Conservation (phyloP, 768 basidiomycete species). For the Mycena sanguinolenta region DNA sequence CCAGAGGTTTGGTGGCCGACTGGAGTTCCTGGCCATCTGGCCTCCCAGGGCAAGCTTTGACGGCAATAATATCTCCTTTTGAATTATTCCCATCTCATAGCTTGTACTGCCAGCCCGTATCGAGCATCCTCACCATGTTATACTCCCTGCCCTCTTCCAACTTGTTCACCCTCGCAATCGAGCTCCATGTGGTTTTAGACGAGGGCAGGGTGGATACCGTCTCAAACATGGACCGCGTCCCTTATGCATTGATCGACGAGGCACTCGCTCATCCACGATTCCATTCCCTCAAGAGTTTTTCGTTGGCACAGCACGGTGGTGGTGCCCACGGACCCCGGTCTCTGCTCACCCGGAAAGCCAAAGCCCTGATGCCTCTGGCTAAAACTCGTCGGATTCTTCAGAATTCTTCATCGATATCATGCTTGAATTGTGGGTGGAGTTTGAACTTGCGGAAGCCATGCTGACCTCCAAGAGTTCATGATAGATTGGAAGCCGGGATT, state of each 20-base stretch:
- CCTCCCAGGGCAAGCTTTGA: neutral
- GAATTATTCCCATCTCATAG: neutral
- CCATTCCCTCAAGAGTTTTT: neutral
- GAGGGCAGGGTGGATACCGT: too few relatives aligned
- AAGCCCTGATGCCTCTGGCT: slow-evolving; percentile 23
- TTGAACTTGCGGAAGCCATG: neutral
- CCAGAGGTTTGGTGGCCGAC: neutral
- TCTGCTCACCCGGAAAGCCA: slow-evolving; percentile 21
- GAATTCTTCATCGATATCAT: slow-evolving; percentile 21
- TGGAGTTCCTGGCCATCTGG: neutral
- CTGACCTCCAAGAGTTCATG: slow-evolving; percentile 2
- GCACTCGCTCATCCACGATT: neutral
- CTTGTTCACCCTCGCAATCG: too few relatives aligned
- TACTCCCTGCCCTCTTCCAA: too few relatives aligned
- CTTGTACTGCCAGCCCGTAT: neutral
- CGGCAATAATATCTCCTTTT: neutral
- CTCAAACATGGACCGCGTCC: too few relatives aligned
- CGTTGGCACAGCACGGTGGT: neutral
- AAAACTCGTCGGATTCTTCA: slow-evolving; percentile 20
- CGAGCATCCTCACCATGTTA: neutral
- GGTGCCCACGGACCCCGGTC: too few relatives aligned
- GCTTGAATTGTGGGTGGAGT: slow-evolving; percentile 1
- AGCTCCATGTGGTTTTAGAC: too few relatives aligned
- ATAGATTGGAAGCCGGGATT: slow-evolving; percentile 17
- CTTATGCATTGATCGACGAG: too few relatives aligned